Base-by-base conservation (phyloP, 2,329 filamentous ascomycete genomes). In the Escovopsis weberi region DNA sequence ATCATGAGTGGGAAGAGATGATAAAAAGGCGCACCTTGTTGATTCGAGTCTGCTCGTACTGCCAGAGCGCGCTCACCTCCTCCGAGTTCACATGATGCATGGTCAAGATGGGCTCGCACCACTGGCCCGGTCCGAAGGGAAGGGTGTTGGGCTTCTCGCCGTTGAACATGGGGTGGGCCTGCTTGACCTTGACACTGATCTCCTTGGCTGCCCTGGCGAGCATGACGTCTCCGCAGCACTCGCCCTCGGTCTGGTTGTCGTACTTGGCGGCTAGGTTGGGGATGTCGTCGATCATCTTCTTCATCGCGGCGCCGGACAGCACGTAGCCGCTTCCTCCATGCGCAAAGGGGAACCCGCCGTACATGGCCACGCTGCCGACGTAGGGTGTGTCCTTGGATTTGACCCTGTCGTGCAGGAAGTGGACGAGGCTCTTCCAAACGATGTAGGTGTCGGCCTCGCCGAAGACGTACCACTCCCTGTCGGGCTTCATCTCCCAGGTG, bases 301-400 rank as follows among this genome's bases (percentile, higher is more conserved):
- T 60, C 52, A 80, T 59, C 4, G 75, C 66, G 1, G 63, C 66
- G 3, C 70, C 65, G 12, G 69, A 72, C n/a, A 77, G 54, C 43
- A 69, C 59, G 52, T 72, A 74, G n/a, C 74, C 74, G 33, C 68
- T 74, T 3, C 74, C 73, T 10, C 74, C 73, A 50, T 78, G 73
- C 12, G 68, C 73, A 49, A 77, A 77, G 2, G 64, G 57, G 41
- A 63, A 60, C 23, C 55, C 60, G 28, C 59, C 58, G 40, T 71
- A 57, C 43, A 64, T 68, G 40, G 69, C 67, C 26, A 66, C 62
- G 40, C 69, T 72, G 19, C 73, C 73, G 10, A 75, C 54, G 49
- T 74, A 75, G 30, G 67, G 55, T 30, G 66, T 62, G 30, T 67
- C 59, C 15, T 53, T 55, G 2, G 65, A 61, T 41, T 69, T 65